phyloP scores from a whole-genome alignment of 345 rosid genomes.

The Raphanus raphanistrum region DNA sequence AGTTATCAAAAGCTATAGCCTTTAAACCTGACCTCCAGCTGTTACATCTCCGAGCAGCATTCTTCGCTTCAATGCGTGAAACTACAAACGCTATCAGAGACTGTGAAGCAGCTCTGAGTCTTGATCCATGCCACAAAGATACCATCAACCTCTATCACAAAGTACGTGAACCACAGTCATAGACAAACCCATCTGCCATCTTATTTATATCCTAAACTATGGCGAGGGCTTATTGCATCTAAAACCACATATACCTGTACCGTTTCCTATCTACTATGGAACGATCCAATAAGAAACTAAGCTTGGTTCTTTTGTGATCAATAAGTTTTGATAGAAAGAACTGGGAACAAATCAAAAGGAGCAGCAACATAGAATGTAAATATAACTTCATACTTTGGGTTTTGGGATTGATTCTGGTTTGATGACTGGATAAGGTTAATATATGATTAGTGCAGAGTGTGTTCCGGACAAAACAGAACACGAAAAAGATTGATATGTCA shows the following conservation, averaged over 20 bases:
- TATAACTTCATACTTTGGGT: not conserved
- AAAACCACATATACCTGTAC: not conserved
- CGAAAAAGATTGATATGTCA: not conserved
- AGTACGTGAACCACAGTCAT: slow-evolving; percentile 43
- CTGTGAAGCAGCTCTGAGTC: slow-evolving; percentile 96
- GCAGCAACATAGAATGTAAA: slow-evolving; percentile 6
- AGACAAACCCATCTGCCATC: not conserved
- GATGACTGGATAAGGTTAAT: slow-evolving; percentile 2
- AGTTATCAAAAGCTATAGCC: slow-evolving; percentile 73
- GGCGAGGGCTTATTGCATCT: not conserved
- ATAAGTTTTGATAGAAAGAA: slow-evolving; percentile 5
- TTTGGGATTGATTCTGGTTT: not conserved
- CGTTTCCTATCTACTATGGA: not conserved
- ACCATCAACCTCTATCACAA: slow-evolving; percentile 61
- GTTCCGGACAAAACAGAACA: not conserved
- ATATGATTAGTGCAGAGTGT: not conserved
- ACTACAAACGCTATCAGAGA: slow-evolving; percentile 56
- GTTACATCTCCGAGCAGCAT: slow-evolving; percentile 91
- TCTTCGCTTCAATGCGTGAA: slow-evolving; percentile 78
- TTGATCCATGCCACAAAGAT: slow-evolving; percentile 66
- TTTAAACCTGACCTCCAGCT: slow-evolving; percentile 96
- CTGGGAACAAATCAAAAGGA: not conserved
- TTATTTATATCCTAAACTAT: not conserved
- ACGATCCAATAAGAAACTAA: not conserved
- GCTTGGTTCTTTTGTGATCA: slow-evolving; percentile 2